Evolutionary conservation across 192 early-diverging fungal species (phyloP).

Genomic region (Linnemannia exigua): DNA sequence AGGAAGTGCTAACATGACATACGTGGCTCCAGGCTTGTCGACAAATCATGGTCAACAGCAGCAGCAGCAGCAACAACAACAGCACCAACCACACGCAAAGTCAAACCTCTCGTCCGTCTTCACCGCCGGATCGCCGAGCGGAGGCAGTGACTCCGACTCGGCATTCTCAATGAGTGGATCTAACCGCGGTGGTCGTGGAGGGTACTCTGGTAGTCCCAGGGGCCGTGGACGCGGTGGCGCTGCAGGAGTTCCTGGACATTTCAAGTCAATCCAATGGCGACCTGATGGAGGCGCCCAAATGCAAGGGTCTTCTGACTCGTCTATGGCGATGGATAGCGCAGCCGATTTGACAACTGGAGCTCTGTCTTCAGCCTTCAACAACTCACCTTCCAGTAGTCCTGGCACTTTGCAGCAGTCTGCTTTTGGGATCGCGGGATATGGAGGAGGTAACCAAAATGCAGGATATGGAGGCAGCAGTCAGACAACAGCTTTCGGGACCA

Average conservation of each 20-base stretch:
- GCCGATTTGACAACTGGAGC: neutral
- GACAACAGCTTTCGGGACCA: neutral
- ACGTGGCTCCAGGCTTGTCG: conserved; percentile 28
- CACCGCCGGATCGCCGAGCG: neutral
- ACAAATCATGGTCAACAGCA: conserved; percentile 1
- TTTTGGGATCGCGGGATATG: neutral
- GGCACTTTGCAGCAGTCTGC: neutral
- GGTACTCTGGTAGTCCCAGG: neutral
- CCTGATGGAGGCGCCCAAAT: conserved; percentile 4
- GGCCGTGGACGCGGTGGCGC: conserved; percentile 20
- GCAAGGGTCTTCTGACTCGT: conserved; percentile 11
- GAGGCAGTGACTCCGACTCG: neutral
- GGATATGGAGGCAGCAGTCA: neutral
- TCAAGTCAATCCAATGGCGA: conserved; percentile 29
- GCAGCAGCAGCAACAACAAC: neutral
- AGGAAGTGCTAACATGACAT: conserved; percentile 39
- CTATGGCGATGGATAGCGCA: conserved; percentile 8
- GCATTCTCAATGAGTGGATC: neutral
- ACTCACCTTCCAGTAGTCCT: neutral
- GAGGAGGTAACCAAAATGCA: neutral
- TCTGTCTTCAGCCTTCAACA: neutral
- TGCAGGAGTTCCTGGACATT: conserved; percentile 23
- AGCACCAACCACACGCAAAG: neutral
- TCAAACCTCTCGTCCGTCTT: neutral
- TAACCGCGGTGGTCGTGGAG: conserved; percentile 16